Evolutionary conservation across 1,284 basidiomycete species (phyloP).

Genomic region (Thelephora terrestris): DNA sequence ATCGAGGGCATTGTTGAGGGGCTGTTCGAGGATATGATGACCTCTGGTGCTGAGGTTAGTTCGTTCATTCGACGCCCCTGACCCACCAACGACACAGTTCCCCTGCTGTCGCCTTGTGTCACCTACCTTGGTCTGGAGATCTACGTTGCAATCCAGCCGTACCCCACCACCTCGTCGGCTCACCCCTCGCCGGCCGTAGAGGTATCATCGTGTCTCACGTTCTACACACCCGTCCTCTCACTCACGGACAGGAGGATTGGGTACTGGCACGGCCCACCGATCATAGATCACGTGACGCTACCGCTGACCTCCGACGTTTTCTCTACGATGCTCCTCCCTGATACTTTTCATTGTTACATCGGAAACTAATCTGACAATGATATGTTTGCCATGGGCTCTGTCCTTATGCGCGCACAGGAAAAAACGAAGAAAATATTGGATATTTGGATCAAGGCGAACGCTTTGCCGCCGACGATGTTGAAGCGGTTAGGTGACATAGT

Average conservation of each 20-base stretch:
- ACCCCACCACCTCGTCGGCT: no score
- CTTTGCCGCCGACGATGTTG: constrained; percentile 69
- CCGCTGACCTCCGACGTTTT: no score
- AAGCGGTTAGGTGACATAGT: constrained; percentile 45
- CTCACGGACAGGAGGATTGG: no score
- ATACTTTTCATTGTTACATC: constrained; percentile 3
- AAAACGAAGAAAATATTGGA: constrained; percentile 91
- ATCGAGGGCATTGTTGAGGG: constrained; percentile 80
- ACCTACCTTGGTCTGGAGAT: no score
- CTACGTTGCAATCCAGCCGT: no score
- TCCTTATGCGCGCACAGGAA: constrained; percentile 46
- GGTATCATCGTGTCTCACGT: no score
- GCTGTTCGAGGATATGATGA: constrained; percentile 71
- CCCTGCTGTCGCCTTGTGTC: background rate
- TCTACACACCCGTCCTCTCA: no score
- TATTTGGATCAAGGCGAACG: constrained; percentile 84
- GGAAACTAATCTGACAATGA: background rate
- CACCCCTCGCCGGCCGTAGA: no score
- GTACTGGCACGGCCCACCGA: no score
- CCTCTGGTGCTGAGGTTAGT: constrained; percentile 72
- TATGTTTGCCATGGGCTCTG: background rate
- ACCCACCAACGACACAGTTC: background rate
- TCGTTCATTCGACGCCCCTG: constrained; percentile 1
- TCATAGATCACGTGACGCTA: no score
- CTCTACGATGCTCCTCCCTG: no score